Evolutionary conservation across 169 alveolate genomes (phyloP).

Genomic region (Theileria annulata): DNA sequence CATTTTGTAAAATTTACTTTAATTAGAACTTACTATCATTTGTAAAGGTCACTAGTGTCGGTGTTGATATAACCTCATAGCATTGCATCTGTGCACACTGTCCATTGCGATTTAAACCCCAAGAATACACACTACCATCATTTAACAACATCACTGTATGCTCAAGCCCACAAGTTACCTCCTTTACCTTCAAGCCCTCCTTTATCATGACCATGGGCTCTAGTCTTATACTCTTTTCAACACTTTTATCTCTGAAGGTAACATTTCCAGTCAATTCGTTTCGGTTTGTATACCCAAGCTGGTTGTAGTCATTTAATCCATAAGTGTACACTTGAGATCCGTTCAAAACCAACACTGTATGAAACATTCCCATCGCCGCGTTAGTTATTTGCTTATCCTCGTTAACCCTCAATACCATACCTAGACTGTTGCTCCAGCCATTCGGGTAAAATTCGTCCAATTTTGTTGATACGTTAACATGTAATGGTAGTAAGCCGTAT

Average conservation of each 20-base stretch:
- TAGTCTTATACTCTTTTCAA: conserved; percentile 4
- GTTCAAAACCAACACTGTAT: conserved; percentile 41
- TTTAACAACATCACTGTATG: conserved; percentile 53
- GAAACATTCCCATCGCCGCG: conserved; percentile 14
- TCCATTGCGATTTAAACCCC: conserved; percentile 60
- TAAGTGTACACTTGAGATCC: conserved; percentile 29
- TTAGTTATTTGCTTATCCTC: conserved; percentile 9
- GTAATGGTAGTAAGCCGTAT: conserved; percentile 35
- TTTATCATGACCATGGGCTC: conserved; percentile 31
- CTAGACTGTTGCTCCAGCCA: conserved; percentile 58
- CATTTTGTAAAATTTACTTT: background rate
- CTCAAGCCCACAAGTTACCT: conserved; percentile 44
- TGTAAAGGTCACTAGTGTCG: conserved; percentile 48
- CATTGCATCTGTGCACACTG: conserved; percentile 49
- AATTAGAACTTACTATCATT: conserved; percentile 6
- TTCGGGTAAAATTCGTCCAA: conserved; percentile 39
- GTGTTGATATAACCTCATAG: conserved; percentile 6
- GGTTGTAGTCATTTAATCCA: conserved; percentile 35
- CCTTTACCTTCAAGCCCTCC: conserved; percentile 22
- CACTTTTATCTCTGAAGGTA: background rate
- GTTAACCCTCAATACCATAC: conserved; percentile 14
- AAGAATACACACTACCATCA: conserved; percentile 50
- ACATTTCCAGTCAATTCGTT: background rate
- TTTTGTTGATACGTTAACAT: conserved; percentile 47
- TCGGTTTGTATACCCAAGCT: conserved; percentile 11